A percentile compares a stretch with the other conserved stretches of the same genome.
These are phyloP conservation scores for Fremontodendron californicum DNA, from an alignment of 345 rosid species.

Conservation along the genomic window DNA sequence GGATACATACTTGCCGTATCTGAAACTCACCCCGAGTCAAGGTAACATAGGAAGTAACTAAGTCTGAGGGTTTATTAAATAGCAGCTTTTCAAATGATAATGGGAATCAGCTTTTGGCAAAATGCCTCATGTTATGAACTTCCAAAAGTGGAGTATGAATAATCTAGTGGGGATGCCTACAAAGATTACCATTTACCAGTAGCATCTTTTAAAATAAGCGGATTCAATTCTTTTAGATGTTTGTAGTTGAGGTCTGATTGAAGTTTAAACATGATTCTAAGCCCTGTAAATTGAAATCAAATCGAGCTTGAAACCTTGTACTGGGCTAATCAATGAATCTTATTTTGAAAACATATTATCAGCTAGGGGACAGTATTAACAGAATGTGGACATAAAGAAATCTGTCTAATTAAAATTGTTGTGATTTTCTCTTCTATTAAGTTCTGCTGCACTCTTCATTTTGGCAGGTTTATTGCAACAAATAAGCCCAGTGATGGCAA, in stretches of 20 bases:
- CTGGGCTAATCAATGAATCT: neutral
- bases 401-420: neutral
- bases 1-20: too few species aligned
- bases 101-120: neutral
- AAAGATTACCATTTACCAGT: too few species aligned
- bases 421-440: neutral
- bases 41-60: neutral
- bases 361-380: neutral
- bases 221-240: neutral
- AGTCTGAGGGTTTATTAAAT: neutral
- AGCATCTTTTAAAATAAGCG: too few species aligned
- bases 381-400: neutral
- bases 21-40: too few species aligned
- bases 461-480: conserved; percentile 49
- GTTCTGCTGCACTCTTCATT: neutral
- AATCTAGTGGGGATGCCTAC: neutral
- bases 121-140: neutral
- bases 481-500: conserved; percentile 92
- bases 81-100: neutral
- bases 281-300: neutral
- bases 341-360: neutral
- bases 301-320: neutral
- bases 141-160: neutral
- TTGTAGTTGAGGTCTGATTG: neutral
- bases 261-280: neutral